phyloP scores from a whole-genome alignment of 2,329 filamentous ascomycete species.

The Didymella keratinophila region DNA sequence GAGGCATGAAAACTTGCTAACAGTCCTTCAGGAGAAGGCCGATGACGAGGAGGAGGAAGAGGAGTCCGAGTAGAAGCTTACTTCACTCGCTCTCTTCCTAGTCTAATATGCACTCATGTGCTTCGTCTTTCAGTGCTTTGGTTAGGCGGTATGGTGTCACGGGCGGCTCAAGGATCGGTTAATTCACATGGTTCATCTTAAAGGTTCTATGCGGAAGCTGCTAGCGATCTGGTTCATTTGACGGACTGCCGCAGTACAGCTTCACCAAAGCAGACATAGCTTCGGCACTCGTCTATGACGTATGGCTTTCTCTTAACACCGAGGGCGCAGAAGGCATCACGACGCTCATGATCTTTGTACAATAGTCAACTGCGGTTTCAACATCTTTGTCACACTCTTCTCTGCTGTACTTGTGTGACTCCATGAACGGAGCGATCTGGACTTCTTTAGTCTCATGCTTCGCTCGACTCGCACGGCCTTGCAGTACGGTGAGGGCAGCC shows the following conservation, averaged over 20 bases:
- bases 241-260: slow-evolving; percentile 37
- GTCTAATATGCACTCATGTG: slow-evolving; percentile 20
- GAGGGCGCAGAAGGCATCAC: slow-evolving; percentile 44
- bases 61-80: slow-evolving; percentile 49
- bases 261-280: slow-evolving; percentile 32
- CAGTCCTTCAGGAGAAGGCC: background rate
- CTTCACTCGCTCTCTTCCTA: slow-evolving; percentile 22
- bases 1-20: slow-evolving; percentile 22
- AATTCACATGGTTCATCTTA: slow-evolving; percentile 35
- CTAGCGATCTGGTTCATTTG: slow-evolving; percentile 37
- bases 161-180: slow-evolving; percentile 34
- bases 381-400: slow-evolving; percentile 32
- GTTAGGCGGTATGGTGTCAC: slow-evolving; percentile 37
- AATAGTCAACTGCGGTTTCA: slow-evolving; percentile 50
- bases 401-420: background rate
- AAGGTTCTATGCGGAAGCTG: slow-evolving; percentile 38
- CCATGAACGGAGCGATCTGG: background rate
- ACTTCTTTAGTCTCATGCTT: background rate
- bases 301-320: slow-evolving; percentile 40
- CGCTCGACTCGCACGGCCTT: background rate
- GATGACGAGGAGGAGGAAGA: slow-evolving; percentile 51
- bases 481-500: background rate
- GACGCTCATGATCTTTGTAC: slow-evolving; percentile 50
- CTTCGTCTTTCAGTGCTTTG: slow-evolving; percentile 26
- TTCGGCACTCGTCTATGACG: slow-evolving; percentile 39